Percentiles rank a stretch among this genome's conserved stretches.
Conservation (phyloP, 495 filamentous ascomycete genomes). For the Aspergillus sclerotiicarbonarius region DNA sequence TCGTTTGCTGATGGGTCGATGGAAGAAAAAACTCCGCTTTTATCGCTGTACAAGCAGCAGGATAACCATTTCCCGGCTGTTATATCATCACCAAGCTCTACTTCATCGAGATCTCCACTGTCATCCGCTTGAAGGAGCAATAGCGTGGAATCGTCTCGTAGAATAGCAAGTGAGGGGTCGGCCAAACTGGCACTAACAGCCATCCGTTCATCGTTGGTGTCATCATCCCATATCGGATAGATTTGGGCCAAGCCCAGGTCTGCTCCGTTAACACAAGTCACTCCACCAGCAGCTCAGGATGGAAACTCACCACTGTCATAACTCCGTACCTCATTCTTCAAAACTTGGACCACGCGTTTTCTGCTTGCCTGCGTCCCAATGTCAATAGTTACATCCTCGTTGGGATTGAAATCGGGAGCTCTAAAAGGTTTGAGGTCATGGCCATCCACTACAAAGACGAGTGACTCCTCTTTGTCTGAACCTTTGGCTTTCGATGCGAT, state of each 20-base stretch:
- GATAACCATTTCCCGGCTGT: slow-evolving; percentile 67
- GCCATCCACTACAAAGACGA: slow-evolving; percentile 34
- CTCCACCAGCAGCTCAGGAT: neutral
- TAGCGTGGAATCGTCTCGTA: slow-evolving; percentile 77
- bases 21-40: slow-evolving; percentile 51
- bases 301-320: slow-evolving; percentile 76
- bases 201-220: slow-evolving; percentile 71
- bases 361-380: slow-evolving; percentile 72
- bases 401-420: slow-evolving; percentile 79
- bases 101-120: slow-evolving; percentile 81
- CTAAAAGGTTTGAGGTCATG: slow-evolving; percentile 32
- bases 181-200: slow-evolving; percentile 79
- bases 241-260: slow-evolving; percentile 87
- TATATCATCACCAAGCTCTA: slow-evolving; percentile 59
- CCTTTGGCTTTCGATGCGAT: slow-evolving; percentile 34
- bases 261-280: slow-evolving; percentile 29
- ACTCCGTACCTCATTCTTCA: slow-evolving; percentile 77
- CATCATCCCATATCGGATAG: slow-evolving; percentile 84
- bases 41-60: slow-evolving; percentile 75
- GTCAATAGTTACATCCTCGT: slow-evolving; percentile 78
- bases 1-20: slow-evolving; percentile 38
- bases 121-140: slow-evolving; percentile 73
- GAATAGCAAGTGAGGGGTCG: slow-evolving; percentile 83
- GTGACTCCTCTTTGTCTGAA: slow-evolving; percentile 39
- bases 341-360: slow-evolving; percentile 77